Evolutionary conservation across 108 stramenopile species (phyloP).

Genomic region (Conticribra weissflogii): DNA sequence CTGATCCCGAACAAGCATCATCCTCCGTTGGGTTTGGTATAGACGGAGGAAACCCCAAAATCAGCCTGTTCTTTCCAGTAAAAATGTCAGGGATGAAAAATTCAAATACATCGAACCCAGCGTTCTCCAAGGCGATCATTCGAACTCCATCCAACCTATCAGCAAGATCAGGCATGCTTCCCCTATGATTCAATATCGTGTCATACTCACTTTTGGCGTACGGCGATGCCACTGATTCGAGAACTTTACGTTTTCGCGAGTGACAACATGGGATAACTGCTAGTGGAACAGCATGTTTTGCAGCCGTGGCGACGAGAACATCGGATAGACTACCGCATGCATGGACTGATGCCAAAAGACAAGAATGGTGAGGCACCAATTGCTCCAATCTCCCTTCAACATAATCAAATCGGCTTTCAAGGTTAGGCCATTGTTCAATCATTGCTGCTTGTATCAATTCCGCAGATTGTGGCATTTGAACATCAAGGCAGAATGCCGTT

Average conservation of each 20-base stretch:
- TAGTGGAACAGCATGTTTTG: slow-evolving; percentile 46
- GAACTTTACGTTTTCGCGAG: slow-evolving; percentile 30
- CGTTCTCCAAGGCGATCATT: slow-evolving; percentile 48
- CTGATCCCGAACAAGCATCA: background rate
- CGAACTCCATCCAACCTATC: slow-evolving; percentile 54
- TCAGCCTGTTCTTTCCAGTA: slow-evolving; percentile 64
- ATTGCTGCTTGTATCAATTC: slow-evolving; percentile 51
- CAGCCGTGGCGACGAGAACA: slow-evolving; percentile 52
- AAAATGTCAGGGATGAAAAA: slow-evolving; percentile 50
- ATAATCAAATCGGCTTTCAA: slow-evolving; percentile 55
- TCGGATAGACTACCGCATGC: slow-evolving; percentile 64
- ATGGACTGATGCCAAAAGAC: slow-evolving; percentile 62
- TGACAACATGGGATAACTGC: slow-evolving; percentile 74
- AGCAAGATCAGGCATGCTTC: slow-evolving; percentile 42
- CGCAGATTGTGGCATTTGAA: slow-evolving; percentile 62
- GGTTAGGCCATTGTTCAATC: slow-evolving; percentile 45
- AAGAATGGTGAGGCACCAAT: slow-evolving; percentile 48
- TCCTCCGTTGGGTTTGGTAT: background rate
- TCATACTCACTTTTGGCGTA: slow-evolving; percentile 43
- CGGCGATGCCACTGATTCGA: slow-evolving; percentile 30
- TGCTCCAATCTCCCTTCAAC: slow-evolving; percentile 62
- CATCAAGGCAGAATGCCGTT: slow-evolving; percentile 59
- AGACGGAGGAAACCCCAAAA: slow-evolving; percentile 45
- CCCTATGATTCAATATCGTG: slow-evolving; percentile 26
- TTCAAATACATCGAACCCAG: slow-evolving; percentile 50